Evolutionary conservation across 1,284 basidiomycete genomes (phyloP), one percentile per base, ranked within the genome.

Genomic region (Coriolopsis trogii): DNA sequence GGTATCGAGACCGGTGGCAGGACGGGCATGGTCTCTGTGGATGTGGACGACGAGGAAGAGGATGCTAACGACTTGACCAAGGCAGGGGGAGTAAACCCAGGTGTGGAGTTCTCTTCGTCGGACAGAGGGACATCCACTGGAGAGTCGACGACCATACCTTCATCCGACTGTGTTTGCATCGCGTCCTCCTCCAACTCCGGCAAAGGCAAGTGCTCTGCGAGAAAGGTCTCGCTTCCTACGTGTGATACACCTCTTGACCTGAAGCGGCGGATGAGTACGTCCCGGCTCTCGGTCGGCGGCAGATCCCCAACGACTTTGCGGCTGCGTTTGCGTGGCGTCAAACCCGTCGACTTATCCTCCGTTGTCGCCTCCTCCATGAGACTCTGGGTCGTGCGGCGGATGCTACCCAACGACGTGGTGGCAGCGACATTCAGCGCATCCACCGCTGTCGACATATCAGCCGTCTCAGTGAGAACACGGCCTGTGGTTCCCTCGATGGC

Each of bases 231-330:
- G 49, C 68, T 69, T 9, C 62, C 66, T 7, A 65, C 63, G 1
- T 63, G 58, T 18, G 70, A 68, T 6, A 63, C 50, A 13, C 64
- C 63, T 29, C 67, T 67, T 46, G 67, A 67, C 60, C 72, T 75
- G 78, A 80, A 80, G 26, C 73, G 71, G 41, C 75, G 71, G 39
- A 91, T 58, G 20, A 90, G 67, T 3, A 73, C 70, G 5, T 85
- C 80, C 25, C 89, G 80, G 53, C 69, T 76, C 55, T 79, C 73
- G 7, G 88, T 89, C 48, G 87, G 69, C 39, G 83, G 76, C 87
- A 90, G 91, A 46, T 81, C 70, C 53, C 88, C 85, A 5, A 76
- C 72, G 57, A 84, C 87, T 52, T 84, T 70, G 81, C 85, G 87
- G 29, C 69, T 69, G 33, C 85, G 82, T 71, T 89, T 91, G 37